These are phyloP conservation scores for Crithidia brevicula DNA, from an alignment of 208 protist species.

Conservation along the genomic window DNA sequence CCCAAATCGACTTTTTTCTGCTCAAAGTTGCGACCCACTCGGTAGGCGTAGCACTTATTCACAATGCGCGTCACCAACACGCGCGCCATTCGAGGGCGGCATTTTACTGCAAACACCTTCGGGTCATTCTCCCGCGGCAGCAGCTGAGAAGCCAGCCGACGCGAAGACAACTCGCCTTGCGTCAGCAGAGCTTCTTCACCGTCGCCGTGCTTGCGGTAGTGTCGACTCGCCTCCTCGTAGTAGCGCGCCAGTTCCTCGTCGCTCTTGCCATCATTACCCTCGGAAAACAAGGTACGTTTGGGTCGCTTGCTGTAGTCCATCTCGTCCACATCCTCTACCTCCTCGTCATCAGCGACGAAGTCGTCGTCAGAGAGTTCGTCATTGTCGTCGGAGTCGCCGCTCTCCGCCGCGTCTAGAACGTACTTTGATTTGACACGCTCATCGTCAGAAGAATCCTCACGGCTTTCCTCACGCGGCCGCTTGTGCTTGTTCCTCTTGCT, in stretches of 20 bases:
- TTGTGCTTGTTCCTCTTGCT: slow-evolving; percentile 26
- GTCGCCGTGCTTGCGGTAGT: slow-evolving; percentile 21
- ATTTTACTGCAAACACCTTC: slow-evolving; percentile 92
- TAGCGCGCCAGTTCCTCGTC: slow-evolving; percentile 76
- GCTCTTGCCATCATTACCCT: slow-evolving; percentile 72
- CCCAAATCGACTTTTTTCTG: slow-evolving; percentile 82
- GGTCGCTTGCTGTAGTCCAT: slow-evolving; percentile 13
- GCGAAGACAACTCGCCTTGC: slow-evolving; percentile 60
- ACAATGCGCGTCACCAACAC: slow-evolving; percentile 89
- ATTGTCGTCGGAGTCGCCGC: slow-evolving; percentile 33
- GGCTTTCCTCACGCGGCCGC: slow-evolving; percentile 28
- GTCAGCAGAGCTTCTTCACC: slow-evolving; percentile 28
- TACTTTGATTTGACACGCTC: slow-evolving; percentile 31
- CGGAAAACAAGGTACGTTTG: slow-evolving; percentile 59
- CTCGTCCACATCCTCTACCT: slow-evolving; percentile 28
- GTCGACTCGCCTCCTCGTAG: slow-evolving; percentile 71
- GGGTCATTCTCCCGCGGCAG: slow-evolving; percentile 81
- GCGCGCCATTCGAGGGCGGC: slow-evolving; percentile 81
- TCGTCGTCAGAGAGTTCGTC: slow-evolving; percentile 36
- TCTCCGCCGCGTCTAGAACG: slow-evolving; percentile 44
- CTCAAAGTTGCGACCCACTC: slow-evolving; percentile 83
- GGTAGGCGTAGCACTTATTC: slow-evolving; percentile 92
- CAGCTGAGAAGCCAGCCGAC: slow-evolving; percentile 73
- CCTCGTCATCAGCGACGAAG: slow-evolving; percentile 56
- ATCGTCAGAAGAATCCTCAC: slow-evolving; percentile 24